Percentiles rank a stretch among this genome's conserved stretches.
phyloP scores from a whole-genome alignment of 768 basidiomycete genomes.

The Pisolithus orientalis region DNA sequence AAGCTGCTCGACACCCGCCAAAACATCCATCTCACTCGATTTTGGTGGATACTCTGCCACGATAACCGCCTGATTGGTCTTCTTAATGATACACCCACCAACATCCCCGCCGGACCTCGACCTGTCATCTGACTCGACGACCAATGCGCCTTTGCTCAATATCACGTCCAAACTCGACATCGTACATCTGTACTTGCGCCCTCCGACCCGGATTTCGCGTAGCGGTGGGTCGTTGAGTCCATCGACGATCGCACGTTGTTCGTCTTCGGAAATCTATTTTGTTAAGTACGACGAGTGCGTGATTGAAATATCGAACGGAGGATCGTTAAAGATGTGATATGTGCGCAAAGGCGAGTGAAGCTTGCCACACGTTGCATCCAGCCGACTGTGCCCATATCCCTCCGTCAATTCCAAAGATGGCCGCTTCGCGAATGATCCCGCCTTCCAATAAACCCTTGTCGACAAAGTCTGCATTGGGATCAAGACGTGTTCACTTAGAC shows the following conservation, averaged over 20 bases:
- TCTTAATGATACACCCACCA: slow-evolving; percentile 19
- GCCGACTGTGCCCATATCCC: slow-evolving; percentile 28
- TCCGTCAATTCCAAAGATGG: slow-evolving; percentile 32
- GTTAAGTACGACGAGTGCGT: neutral
- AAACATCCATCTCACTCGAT: neutral
- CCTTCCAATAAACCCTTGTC: slow-evolving; percentile 72
- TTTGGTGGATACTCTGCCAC: slow-evolving; percentile 14
- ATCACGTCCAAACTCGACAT: slow-evolving; percentile 23
- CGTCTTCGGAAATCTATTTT: slow-evolving; percentile 17
- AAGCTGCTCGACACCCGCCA: neutral
- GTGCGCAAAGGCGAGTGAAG: neutral
- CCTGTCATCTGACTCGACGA: slow-evolving; percentile 5
- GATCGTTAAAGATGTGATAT: neutral
- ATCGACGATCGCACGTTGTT: slow-evolving; percentile 13
- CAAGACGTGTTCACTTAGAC: too few species aligned
- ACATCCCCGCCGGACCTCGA: slow-evolving; percentile 12
- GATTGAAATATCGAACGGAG: neutral
- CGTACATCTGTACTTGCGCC: slow-evolving; percentile 17
- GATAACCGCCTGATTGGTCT: slow-evolving; percentile 20
- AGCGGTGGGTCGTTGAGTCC: slow-evolving; percentile 16
- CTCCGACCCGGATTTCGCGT: slow-evolving; percentile 19
- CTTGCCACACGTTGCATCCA: slow-evolving; percentile 17
- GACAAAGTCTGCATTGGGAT: slow-evolving; percentile 57
- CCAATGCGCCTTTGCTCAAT: slow-evolving; percentile 5
- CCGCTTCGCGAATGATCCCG: slow-evolving; percentile 69